Percentiles rank a stretch among this genome's conserved stretches.
These are phyloP conservation scores for Clavaria fumosa DNA, from an alignment of 768 basidiomycete species.

Conservation along the genomic window DNA sequence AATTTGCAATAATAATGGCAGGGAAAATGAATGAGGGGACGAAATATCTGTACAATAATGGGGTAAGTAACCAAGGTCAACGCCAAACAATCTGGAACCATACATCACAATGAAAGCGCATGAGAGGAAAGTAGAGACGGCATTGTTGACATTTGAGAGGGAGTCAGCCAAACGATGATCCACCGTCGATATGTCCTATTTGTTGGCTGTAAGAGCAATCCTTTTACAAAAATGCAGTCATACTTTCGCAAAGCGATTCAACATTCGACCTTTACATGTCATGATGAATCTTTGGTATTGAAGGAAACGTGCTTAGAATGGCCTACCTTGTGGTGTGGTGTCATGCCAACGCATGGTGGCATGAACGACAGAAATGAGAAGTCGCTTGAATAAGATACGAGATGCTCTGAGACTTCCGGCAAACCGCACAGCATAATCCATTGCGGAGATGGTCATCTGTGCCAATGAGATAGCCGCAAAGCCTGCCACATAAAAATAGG, in stretches of 20 bases:
- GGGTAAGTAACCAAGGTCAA: not conserved
- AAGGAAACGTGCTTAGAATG: not conserved
- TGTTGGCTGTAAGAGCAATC: not conserved
- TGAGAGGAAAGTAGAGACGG: conserved; percentile 61
- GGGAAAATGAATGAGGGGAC: conserved; percentile 79
- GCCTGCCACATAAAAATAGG: conserved; percentile 55
- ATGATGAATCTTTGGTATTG: no score
- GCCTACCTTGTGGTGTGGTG: conserved; percentile 58
- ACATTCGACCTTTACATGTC: conserved; percentile 49
- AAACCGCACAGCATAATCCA: conserved; percentile 39
- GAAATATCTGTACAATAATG: conserved; percentile 29
- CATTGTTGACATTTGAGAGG: conserved; percentile 62
- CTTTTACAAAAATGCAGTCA: conserved; percentile 3
- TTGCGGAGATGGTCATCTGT: conserved; percentile 31
- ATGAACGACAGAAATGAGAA: conserved; percentile 55
- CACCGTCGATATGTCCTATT: conserved; percentile 71
- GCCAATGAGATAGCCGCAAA: conserved; percentile 46
- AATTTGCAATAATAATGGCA: conserved; percentile 52
- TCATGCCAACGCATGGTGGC: conserved; percentile 82
- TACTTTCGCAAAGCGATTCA: conserved; percentile 72
- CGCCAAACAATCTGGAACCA: conserved; percentile 14
- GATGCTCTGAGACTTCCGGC: conserved; percentile 42
- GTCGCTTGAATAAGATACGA: conserved; percentile 27
- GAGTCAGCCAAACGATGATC: conserved; percentile 57
- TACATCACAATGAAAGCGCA: conserved; percentile 60